A percentile compares a stretch with the other conserved stretches of the same genome.
Evolutionary conservation across 768 basidiomycete species (phyloP).

Genomic region (Mycena indigotica): DNA sequence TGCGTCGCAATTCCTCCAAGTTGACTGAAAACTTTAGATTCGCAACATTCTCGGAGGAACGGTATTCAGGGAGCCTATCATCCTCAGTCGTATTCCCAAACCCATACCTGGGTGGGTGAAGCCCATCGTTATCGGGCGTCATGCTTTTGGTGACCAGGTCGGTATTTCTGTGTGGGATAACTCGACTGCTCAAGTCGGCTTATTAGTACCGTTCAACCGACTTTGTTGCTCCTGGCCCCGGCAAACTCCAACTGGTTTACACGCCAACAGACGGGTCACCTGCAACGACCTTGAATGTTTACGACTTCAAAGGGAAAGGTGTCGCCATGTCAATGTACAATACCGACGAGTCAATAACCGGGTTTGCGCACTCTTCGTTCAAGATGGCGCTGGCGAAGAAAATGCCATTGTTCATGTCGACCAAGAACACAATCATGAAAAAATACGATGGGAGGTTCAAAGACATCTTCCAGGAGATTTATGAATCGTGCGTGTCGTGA

Average conservation of each 20-base stretch:
- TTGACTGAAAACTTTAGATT: constrained; percentile 53
- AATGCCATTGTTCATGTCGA: constrained; percentile 92
- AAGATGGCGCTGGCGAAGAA: constrained; percentile 90
- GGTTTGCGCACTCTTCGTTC: constrained; percentile 97
- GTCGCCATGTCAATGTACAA: constrained; percentile 99
- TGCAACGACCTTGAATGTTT: constrained; percentile 75
- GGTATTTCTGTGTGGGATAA: constrained; percentile 14
- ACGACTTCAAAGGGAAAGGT: constrained; percentile 90
- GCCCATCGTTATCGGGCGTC: constrained; percentile 94
- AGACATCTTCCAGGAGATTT: constrained; percentile 98
- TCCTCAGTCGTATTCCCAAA: constrained; percentile 86
- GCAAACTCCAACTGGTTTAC: constrained; percentile 91
- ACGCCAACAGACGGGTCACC: constrained; percentile 78
- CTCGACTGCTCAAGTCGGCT: neutral
- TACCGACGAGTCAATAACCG: constrained; percentile 94
- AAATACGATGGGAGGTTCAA: constrained; percentile 99
- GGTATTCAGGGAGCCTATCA: constrained; percentile 98
- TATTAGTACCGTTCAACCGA: constrained; percentile 91
- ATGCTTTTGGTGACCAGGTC: constrained; percentile 96
- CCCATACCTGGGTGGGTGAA: constrained; percentile 97
- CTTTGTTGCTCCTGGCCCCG: constrained; percentile 86
- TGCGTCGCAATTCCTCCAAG: neutral
- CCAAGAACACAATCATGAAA: constrained; percentile 97
- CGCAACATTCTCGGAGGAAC: constrained; percentile 98
- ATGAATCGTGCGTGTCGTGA: constrained; percentile 61